These are phyloP conservation scores for Fusarium poae DNA, from an alignment of 2,329 filamentous ascomycete genomes.

Conservation along the genomic window DNA sequence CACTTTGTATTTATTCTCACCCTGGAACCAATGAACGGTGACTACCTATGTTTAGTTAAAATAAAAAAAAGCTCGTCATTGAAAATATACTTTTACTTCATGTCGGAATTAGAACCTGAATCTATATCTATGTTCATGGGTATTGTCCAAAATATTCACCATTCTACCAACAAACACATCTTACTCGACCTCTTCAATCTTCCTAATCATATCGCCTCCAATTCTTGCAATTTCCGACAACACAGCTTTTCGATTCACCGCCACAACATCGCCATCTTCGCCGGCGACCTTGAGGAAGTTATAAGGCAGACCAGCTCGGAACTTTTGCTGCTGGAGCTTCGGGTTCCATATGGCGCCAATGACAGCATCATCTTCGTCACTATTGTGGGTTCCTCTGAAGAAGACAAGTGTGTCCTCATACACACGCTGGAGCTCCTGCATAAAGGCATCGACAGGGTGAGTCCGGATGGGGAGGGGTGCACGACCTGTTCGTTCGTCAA, in stretches of 20 bases:
- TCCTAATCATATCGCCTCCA: conserved; percentile 75
- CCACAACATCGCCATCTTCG: conserved; percentile 63
- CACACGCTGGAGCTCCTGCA: conserved; percentile 73
- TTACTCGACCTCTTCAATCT: conserved; percentile 65
- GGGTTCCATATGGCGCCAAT: conserved; percentile 73
- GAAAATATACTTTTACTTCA: neutral
- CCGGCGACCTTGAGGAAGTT: conserved; percentile 58
- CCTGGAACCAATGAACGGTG: too few species aligned
- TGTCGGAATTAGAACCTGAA: neutral
- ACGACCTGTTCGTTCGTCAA: conserved; percentile 70
- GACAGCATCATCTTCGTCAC: conserved; percentile 59
- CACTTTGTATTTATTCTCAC: neutral
- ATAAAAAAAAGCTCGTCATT: neutral
- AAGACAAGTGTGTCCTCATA: conserved; percentile 82
- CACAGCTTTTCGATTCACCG: conserved; percentile 76
- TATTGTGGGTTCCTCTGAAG: conserved; percentile 73
- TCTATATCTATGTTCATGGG: conserved; percentile 33
- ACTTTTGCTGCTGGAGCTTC: conserved; percentile 66
- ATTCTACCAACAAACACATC: neutral
- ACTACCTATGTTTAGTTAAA: neutral
- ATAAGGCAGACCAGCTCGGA: conserved; percentile 79
- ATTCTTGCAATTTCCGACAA: conserved; percentile 79
- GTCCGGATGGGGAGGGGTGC: conserved; percentile 64
- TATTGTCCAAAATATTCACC: conserved; percentile 24
- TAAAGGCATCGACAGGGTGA: conserved; percentile 72